Conservation (phyloP, 2,329 filamentous ascomycete species). For the Rasamsonia emersonii region DNA sequence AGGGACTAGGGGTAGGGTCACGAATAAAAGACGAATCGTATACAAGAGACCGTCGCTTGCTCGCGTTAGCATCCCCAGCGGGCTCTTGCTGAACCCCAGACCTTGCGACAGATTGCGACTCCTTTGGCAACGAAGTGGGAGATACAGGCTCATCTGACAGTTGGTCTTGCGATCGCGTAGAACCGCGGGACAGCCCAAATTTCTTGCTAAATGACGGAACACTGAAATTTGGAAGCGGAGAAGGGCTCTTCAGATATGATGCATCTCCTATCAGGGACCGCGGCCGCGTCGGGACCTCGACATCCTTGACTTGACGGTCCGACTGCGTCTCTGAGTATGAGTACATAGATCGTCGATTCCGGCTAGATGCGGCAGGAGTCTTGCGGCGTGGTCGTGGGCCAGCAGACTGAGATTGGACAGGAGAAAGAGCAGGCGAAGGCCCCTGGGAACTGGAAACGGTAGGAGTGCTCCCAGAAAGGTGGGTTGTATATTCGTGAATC, state of each 20-base stretch:
- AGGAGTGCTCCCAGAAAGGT: slow-evolving; percentile 17
- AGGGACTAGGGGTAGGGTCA: no score
- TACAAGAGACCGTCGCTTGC: no score
- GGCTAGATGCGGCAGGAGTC: slow-evolving; percentile 10
- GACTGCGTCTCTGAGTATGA: slow-evolving; percentile 8
- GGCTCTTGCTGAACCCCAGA: no score
- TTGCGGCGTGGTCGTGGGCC: slow-evolving; percentile 11
- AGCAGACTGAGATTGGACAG: slow-evolving; percentile 7
- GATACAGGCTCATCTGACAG: no score
- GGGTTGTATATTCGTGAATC: slow-evolving; percentile 13
- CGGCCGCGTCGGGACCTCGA: slow-evolving; percentile 12
- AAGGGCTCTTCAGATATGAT: slow-evolving; percentile 13
- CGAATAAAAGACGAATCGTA: slow-evolving; percentile 2
- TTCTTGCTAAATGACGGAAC: slow-evolving; percentile 33
- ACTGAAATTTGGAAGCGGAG: slow-evolving; percentile 34
- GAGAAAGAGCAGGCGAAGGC: slow-evolving; percentile 9
- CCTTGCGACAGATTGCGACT: no score
- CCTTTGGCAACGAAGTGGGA: no score
- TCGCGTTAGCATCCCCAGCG: no score
- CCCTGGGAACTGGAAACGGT: slow-evolving; percentile 8
- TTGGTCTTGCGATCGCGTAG: no score
- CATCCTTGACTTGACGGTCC: slow-evolving; percentile 11
- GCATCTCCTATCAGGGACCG: slow-evolving; percentile 19
- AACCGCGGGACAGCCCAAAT: slow-evolving; percentile 11
- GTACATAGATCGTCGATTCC: slow-evolving; percentile 21